Evolutionary conservation across 2,329 filamentous ascomycete genomes (phyloP), one percentile per base, ranked within the genome.

Genomic region (Albophoma yamanashiensis): DNA sequence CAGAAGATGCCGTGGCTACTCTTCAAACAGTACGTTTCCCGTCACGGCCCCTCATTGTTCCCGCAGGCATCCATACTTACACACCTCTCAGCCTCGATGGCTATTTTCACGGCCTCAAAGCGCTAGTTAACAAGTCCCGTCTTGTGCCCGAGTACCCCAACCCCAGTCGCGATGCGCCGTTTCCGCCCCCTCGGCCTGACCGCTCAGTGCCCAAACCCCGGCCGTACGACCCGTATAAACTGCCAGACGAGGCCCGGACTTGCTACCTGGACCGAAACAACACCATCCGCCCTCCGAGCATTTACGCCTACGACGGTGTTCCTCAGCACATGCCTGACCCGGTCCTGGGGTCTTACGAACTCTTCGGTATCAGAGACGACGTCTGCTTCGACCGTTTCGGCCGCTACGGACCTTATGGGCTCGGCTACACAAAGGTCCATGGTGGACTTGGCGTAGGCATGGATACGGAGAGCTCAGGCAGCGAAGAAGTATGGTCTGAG

Each of bases 381-480:
- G 78, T 95, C 17, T 96, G 92, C 74, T 96, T 95, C 70, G 92
- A 96, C 68, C 84, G 92, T 7, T 95, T 91, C 69, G 89, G 91
- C 22, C 84, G 92, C 55, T 83, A 93, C 43, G 92, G 91, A 0
- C 88, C 91, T 0, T 96, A 96, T 68, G 92, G 92, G 0, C 77
- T 92, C 47, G 92, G 92, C n/a, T 96, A 96, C 73, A 84, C 82
- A 66, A 80, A 82, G 61, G 82, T 85, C 59, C 82, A 84, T 63
- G 92, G 92, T 17, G 92, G 92, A 27, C 74, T 83, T 0, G 84
- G 83, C 34, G 85, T 92, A 59, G 85, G 85, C n/a, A 79, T 89
- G 60, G 89, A 91, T 45, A 86, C 85, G 1, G 89, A 94, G 65
- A 77, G 78, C 40, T 82, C 89, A 25, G 90, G 88, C 77, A 83